Evolutionary conservation across 2,329 filamentous ascomycete species (phyloP).

Genomic region (Penicillium corylophilum): DNA sequence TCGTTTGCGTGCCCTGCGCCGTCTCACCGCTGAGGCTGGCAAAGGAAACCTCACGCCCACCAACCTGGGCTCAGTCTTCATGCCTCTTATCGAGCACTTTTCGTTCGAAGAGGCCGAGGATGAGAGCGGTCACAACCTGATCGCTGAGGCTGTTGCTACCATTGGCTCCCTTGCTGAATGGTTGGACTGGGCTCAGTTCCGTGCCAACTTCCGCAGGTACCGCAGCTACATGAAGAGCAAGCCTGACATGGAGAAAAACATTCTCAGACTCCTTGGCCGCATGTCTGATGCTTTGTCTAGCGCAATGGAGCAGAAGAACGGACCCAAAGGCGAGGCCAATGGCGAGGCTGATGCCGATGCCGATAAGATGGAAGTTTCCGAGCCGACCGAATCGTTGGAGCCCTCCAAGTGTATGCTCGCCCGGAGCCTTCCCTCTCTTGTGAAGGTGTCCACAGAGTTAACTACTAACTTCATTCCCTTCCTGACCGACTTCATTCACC

Average conservation of each 20-base stretch:
- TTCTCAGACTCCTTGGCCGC: conserved; percentile 77
- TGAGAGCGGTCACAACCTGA: conserved; percentile 73
- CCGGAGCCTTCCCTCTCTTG: conserved; percentile 63
- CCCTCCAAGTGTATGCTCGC: conserved; percentile 52
- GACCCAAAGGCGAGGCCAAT: conserved; percentile 14
- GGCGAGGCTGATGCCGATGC: conserved; percentile 25
- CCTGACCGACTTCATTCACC: conserved; percentile 79
- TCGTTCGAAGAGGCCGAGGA: conserved; percentile 82
- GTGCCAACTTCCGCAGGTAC: conserved; percentile 79
- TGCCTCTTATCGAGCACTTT: conserved; percentile 91
- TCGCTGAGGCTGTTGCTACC: conserved; percentile 79
- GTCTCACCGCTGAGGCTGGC: conserved; percentile 68
- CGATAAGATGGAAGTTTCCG: conserved; percentile 29
- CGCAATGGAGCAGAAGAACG: conserved; percentile 45
- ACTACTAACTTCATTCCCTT: conserved; percentile 73
- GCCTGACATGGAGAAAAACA: conserved; percentile 78
- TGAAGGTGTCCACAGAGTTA: conserved; percentile 71
- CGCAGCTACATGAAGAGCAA: conserved; percentile 78
- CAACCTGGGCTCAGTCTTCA: conserved; percentile 81
- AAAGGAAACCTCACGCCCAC: conserved; percentile 66
- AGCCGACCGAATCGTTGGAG: conserved; percentile 11
- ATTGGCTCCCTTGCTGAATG: conserved; percentile 72
- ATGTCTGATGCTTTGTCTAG: conserved; percentile 73
- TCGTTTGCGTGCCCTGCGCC: conserved; percentile 77
- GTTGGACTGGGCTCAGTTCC: conserved; percentile 88